A percentile compares a stretch with the other conserved stretches of the same genome.
phyloP scores from a whole-genome alignment of 306 rosid species.

The Begonia loranthoides region DNA sequence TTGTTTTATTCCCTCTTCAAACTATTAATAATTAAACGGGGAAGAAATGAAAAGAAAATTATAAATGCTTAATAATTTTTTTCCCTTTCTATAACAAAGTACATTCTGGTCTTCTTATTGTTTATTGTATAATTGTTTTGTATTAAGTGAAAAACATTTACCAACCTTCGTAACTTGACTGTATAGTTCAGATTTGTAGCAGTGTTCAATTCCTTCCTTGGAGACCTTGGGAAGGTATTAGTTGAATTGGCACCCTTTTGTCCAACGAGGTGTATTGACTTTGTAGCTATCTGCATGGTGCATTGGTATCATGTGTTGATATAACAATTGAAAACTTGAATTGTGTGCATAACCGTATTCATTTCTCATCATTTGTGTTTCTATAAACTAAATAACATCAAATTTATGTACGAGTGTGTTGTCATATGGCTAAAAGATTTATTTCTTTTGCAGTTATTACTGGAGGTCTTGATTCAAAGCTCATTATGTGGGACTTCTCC shows the following conservation, averaged over 20 bases:
- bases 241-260: background rate
- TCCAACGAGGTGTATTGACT: background rate
- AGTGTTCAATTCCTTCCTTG: slow-evolving; percentile 91
- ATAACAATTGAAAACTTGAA: background rate
- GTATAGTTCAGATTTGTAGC: slow-evolving; percentile 58
- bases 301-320: too few species aligned
- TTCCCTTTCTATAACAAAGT: background rate
- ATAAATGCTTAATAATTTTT: too few species aligned
- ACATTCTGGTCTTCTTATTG: slow-evolving; percentile 6
- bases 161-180: slow-evolving; percentile 38
- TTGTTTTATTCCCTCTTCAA: too few species aligned
- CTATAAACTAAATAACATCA: too few species aligned
- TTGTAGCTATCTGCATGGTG: too few species aligned
- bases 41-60: too few species aligned
- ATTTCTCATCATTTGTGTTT: too few species aligned
- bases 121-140: too few species aligned
- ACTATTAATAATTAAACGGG: too few species aligned
- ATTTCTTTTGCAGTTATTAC: slow-evolving; percentile 44
- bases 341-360: too few species aligned
- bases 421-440: background rate
- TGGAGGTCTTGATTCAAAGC: slow-evolving; percentile 89
- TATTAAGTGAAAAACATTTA: background rate
- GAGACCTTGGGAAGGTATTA: slow-evolving; percentile 92
- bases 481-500: slow-evolving; percentile 87
- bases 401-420: too few species aligned